Base-by-base conservation (phyloP, 495 filamentous ascomycete species). In the Schizothecium vesticola region DNA sequence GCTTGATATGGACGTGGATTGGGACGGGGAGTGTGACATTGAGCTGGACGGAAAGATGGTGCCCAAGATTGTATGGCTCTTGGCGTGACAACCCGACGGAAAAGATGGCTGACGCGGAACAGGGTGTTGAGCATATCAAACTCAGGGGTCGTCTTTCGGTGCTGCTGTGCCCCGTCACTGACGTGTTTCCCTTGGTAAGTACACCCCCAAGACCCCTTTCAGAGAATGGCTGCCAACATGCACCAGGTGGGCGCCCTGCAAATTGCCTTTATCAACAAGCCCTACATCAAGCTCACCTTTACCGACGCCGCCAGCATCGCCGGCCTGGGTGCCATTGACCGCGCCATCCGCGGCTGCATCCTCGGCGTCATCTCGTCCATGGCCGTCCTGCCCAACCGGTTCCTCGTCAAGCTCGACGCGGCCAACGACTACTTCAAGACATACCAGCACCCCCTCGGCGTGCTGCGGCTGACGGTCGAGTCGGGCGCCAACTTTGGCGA, bases 211-310 rank as follows among this genome's bases (percentile, higher is more conserved):
- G 0, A 3, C 3, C 16, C 61, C 19, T 24, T n/a, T 19, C 22
- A 21, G 22, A 25, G 22, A 26, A 9, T 4, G 1, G 63, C n/a
- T 59, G 8, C 58, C 58, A 28, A 65, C 19, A 28, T n/a, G 56
- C 55, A 4, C 1, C 63, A 82, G 80, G 78, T 81, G 64, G 80
- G 80, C 26, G 80, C 80, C 4, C 75, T 74, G 7, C 80, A 83
- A 71, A 72, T 81, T 0, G 67, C 80, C 65, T 83, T 83, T 72
- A 77, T 83, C 73, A 81, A 83, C 72, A 73, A 72, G 8, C 80
- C 80, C 23, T 72, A 65, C 25, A 73, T 83, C 43, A 74, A 78
- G 31, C 70, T 83, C 24, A 67, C 74, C 70, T 83, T 76, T 69
- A 81, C 80, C 56, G 78, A 80, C 65, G 80, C 77, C 1, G 79